Evolutionary conservation across 2,329 filamentous ascomycete species (phyloP).

Genomic region (Penicillium capsulatum): DNA sequence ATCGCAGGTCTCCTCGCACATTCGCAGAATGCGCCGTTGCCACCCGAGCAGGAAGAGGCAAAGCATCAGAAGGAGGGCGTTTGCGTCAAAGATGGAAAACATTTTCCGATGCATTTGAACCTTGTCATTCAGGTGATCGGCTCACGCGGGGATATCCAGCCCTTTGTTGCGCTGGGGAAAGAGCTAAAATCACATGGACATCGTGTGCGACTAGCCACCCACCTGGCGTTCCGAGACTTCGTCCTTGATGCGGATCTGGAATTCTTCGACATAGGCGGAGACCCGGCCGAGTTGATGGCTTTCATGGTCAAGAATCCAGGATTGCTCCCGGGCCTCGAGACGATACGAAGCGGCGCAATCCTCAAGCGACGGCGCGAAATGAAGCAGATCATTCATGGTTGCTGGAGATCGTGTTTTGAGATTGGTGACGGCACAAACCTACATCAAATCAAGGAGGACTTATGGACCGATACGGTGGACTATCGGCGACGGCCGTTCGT

Average conservation of each 20-base stretch:
- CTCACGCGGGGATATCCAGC: slow-evolving; percentile 70
- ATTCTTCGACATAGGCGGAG: slow-evolving; percentile 71
- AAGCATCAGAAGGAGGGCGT: background rate
- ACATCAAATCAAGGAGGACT: slow-evolving; percentile 51
- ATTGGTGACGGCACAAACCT: slow-evolving; percentile 61
- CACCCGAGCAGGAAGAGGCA: slow-evolving; percentile 11
- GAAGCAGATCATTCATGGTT: slow-evolving; percentile 73
- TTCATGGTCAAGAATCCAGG: slow-evolving; percentile 90
- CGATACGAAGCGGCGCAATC: slow-evolving; percentile 72
- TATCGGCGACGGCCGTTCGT: slow-evolving; percentile 64
- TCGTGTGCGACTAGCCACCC: slow-evolving; percentile 70
- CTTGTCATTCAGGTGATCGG: slow-evolving; percentile 72
- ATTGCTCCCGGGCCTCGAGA: slow-evolving; percentile 75
- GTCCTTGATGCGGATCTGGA: slow-evolving; percentile 69
- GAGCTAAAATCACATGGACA: slow-evolving; percentile 65
- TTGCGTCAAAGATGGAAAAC: slow-evolving; percentile 4
- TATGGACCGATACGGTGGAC: slow-evolving; percentile 32
- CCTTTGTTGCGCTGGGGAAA: slow-evolving; percentile 67
- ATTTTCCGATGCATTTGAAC: slow-evolving; percentile 42
- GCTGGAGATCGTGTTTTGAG: slow-evolving; percentile 82
- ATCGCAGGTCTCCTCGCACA: slow-evolving; percentile 19
- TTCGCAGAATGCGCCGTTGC: slow-evolving; percentile 8
- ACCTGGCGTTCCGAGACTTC: slow-evolving; percentile 63
- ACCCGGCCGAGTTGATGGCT: slow-evolving; percentile 72
- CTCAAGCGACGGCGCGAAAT: slow-evolving; percentile 72